Conservation (phyloP, 352 stramenopile species). For the Elongisporangium senticosum region DNA sequence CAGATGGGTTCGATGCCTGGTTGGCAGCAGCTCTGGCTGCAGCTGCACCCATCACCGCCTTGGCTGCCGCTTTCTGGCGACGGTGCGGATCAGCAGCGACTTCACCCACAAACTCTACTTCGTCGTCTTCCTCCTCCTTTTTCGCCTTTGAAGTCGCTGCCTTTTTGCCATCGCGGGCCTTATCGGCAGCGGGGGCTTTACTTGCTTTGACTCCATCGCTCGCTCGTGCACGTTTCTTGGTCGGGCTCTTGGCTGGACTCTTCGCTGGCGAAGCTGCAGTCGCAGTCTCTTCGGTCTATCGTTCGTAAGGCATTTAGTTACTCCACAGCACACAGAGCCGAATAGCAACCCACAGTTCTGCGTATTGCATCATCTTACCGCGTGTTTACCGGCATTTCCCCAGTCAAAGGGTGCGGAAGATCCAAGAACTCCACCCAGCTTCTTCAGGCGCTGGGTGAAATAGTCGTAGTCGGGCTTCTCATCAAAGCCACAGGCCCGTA, state of each 20-base stretch:
- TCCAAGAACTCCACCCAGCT: constrained; percentile 36
- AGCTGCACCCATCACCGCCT: constrained; percentile 48
- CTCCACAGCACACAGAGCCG: not conserved
- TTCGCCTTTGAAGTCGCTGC: constrained; percentile 10
- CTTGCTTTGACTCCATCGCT: constrained; percentile 13
- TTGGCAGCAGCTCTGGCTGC: constrained; percentile 53
- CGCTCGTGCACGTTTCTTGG: constrained; percentile 23
- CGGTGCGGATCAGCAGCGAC: constrained; percentile 18
- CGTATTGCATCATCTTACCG: not conserved
- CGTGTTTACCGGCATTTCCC: constrained; percentile 8
- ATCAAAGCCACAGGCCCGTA: constrained; percentile 59
- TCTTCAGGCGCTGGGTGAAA: constrained; percentile 44
- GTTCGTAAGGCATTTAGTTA: not conserved
- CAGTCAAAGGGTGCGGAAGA: constrained; percentile 37
- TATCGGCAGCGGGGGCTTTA: not conserved
- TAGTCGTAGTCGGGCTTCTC: constrained; percentile 77
- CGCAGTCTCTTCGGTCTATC: not conserved
- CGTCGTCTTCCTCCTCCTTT: constrained; percentile 11
- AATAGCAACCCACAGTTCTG: not conserved
- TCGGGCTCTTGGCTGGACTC: constrained; percentile 5
- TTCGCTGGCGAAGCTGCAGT: not conserved
- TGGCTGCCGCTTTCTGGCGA: constrained; percentile 46
- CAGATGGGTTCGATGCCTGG: constrained; percentile 13
- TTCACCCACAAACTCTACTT: constrained; percentile 18
- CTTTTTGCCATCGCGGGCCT: constrained; percentile 12